Percentiles rank a stretch among this genome's conserved stretches.
Evolutionary conservation across 345 rosid genomes (phyloP).

Genomic region (Sonneratia caseolaris): DNA sequence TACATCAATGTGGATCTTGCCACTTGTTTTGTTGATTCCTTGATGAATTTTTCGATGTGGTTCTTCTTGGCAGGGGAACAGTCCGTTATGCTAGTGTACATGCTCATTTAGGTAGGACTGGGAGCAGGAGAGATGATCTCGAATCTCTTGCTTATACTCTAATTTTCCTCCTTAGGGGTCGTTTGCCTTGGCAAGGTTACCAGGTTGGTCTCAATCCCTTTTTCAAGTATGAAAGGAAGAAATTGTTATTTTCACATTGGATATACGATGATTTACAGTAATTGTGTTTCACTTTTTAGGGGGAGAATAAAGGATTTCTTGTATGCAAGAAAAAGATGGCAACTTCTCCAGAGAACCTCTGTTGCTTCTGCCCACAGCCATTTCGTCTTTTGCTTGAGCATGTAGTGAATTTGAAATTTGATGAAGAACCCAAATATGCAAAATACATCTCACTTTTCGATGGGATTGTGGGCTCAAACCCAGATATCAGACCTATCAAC

Average conservation of each 20-base stretch:
- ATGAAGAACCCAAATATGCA: constrained; percentile 50
- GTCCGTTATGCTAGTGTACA: constrained; percentile 56
- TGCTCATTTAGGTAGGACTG: constrained; percentile 54
- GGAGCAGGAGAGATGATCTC: constrained; percentile 50
- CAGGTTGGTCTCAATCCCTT: constrained; percentile 21
- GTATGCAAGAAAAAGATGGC: constrained; percentile 68
- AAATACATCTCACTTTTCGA: constrained; percentile 41
- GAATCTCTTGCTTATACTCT: constrained; percentile 56
- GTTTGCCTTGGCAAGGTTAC: constrained; percentile 59
- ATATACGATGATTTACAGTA: background rate
- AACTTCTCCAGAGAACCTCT: constrained; percentile 42
- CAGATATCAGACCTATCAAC: constrained; percentile 32
- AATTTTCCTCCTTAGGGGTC: constrained; percentile 49
- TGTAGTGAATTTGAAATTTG: constrained; percentile 50
- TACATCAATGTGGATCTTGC: background rate
- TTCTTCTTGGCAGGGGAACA: constrained; percentile 36
- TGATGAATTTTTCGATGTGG: background rate
- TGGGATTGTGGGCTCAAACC: constrained; percentile 26
- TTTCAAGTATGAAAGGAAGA: background rate
- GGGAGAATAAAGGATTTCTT: constrained; percentile 63
- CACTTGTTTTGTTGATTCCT: background rate
- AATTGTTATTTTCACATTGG: background rate
- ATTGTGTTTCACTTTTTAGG: constrained; percentile 21
- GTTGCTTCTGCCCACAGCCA: constrained; percentile 44
- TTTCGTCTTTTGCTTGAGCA: constrained; percentile 43